phyloP scores from a whole-genome alignment of 2,329 filamentous ascomycete species.

The Aspergillus ibericus region DNA sequence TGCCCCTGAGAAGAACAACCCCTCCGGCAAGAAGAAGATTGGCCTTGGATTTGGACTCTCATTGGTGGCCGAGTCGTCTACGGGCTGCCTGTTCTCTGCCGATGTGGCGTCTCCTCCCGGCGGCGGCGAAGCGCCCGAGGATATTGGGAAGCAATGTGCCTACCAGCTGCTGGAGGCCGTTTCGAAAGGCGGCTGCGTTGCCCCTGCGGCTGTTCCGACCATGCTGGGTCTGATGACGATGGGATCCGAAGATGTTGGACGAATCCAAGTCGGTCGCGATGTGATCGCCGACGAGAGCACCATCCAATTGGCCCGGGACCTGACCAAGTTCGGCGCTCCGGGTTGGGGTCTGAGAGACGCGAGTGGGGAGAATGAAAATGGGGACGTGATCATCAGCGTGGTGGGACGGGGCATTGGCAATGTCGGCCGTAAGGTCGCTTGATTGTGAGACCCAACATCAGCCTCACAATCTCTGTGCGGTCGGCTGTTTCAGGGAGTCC shows the following conservation, averaged over 20 bases:
- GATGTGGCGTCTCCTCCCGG: constrained; percentile 73
- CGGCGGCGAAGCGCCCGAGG: constrained; percentile 83
- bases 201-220: constrained; percentile 67
- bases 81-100: constrained; percentile 82
- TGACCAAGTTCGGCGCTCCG: constrained; percentile 83
- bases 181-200: constrained; percentile 77
- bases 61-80: constrained; percentile 87
- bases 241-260: constrained; percentile 93
- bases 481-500: neutral
- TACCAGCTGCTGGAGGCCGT: constrained; percentile 86
- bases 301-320: constrained; percentile 77
- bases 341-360: constrained; percentile 86
- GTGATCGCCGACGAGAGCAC: constrained; percentile 79
- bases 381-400: constrained; percentile 81
- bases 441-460: constrained; percentile 24
- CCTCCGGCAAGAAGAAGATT: constrained; percentile 57
- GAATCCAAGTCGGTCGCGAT: constrained; percentile 76
- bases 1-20: constrained; percentile 68
- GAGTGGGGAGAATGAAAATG: constrained; percentile 61
- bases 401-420: constrained; percentile 94
- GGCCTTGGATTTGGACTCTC: constrained; percentile 91
- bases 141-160: constrained; percentile 84
- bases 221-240: constrained; percentile 93
- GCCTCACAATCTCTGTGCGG: constrained; percentile 5
- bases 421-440: constrained; percentile 84